Percentiles rank a stretch among this genome's conserved stretches.
Evolutionary conservation across 305 asterid genomes (phyloP).

Genomic region (Solanum aculeatissimum): DNA sequence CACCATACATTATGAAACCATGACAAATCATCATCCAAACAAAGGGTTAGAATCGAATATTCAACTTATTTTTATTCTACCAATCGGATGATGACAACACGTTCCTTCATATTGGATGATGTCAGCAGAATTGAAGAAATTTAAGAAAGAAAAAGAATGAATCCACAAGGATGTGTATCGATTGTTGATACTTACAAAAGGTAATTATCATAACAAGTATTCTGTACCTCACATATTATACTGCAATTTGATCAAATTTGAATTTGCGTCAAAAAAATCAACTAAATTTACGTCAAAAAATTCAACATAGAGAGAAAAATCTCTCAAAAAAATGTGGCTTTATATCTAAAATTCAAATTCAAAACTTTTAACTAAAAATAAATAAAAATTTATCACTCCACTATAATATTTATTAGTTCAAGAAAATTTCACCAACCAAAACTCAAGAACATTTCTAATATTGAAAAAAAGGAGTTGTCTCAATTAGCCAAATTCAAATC

Average conservation of each 20-base stretch:
- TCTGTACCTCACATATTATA: not conserved
- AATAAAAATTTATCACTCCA: not conserved
- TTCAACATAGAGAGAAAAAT: not conserved
- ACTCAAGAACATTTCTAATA: not conserved
- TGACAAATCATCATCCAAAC: too few relatives aligned
- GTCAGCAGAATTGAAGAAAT: not conserved
- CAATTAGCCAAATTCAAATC: not conserved
- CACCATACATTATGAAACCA: too few relatives aligned
- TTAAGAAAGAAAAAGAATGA: not conserved
- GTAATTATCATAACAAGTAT: too few relatives aligned
- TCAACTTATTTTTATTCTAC: not conserved
- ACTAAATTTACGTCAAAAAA: fast-evolving
- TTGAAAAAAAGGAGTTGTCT: not conserved
- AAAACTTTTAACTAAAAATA: not conserved
- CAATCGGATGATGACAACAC: not conserved
- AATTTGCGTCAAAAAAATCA: fast-evolving
- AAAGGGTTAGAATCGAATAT: too few relatives aligned
- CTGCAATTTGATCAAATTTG: not conserved
- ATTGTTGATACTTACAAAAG: not conserved
- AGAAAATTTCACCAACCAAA: not conserved
- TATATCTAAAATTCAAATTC: fast-evolving
- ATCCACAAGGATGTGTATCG: not conserved
- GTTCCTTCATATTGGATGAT: too few relatives aligned
- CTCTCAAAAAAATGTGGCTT: not conserved
- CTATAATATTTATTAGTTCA: not conserved